Evolutionary conservation across 164 flowering plant species (phyloP), one percentile per base, ranked within the genome.

Genomic region (Umbilicus rupestris): DNA sequence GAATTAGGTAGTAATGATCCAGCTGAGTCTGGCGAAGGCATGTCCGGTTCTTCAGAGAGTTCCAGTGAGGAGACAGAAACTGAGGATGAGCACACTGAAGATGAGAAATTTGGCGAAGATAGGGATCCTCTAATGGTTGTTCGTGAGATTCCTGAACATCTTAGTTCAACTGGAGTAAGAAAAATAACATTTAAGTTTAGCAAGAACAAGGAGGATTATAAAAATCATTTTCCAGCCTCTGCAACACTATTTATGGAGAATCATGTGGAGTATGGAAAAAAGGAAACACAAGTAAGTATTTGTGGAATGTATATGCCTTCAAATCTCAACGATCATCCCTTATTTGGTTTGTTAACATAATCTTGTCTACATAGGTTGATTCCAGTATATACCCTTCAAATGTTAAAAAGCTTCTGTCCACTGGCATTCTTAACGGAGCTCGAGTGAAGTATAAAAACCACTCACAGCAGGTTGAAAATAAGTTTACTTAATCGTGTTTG

Each of bases 341-440:
- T 63, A 33, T 72, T 62, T 68, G 72, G 3, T 69, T 65, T 68
- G 65, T 66, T 78, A 86, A 81, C 62, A 39, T 72, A 62, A 82
- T 73, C 65, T 77, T 76, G 78, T 74, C 82, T 10, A 77, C 78
- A 73, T 82, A 82, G 72, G 76, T 75, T 41, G 63, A 74, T 59
- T 72, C 78, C 2, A 74, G 71, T 29, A 69, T 66, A 45, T 83
- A 71, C 66, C 85, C 82, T 5, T 64, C 81, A 10, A 87, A 81
- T 76, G 92, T 85, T 7, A 87, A 83, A 60, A 85, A 79, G 77
- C 80, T 87, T 45, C 66, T 87, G 57, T 79, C 75, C 9, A 85
- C 92, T 68, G 77, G 89, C 30, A 85, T 87, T 58, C 76, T 87
- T 41, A 88, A 87, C 65, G 89, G 90, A 74, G 93, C 90, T 65